A percentile compares a stretch with the other conserved stretches of the same genome.
Conservation (phyloP, 1,139 yeast genomes). For the Saccharomyces hybrid region DNA sequence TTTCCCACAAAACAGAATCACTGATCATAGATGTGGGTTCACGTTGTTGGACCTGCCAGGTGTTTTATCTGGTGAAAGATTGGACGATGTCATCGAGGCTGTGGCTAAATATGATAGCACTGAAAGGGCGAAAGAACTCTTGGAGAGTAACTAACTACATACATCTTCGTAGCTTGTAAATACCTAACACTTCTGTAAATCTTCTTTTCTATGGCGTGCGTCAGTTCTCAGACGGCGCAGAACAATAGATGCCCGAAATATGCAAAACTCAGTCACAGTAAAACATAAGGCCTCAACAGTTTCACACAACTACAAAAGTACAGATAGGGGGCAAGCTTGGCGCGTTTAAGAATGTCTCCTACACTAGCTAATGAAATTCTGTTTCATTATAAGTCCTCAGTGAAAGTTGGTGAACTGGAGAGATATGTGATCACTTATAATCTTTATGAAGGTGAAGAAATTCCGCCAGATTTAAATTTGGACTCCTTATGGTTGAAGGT, state of each 20-base stretch:
- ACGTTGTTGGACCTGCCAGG: no score
- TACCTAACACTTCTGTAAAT: not conserved
- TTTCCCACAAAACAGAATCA: no score
- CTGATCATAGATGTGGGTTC: no score
- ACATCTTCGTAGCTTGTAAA: not conserved
- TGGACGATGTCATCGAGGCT: no score
- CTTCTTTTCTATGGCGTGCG: not conserved
- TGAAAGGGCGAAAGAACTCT: no score
- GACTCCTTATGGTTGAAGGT: slow-evolving; percentile 55
- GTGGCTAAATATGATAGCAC: no score
- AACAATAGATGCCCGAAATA: not conserved
- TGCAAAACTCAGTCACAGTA: not conserved
- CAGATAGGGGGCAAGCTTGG: not conserved
- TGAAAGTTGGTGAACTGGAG: slow-evolving; percentile 50
- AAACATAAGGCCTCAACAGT: not conserved
- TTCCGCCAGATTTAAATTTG: slow-evolving; percentile 16
- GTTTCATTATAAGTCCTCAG: slow-evolving; percentile 35
- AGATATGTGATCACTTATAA: slow-evolving; percentile 41
- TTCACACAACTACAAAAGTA: not conserved
- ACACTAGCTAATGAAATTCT: slow-evolving; percentile 23
- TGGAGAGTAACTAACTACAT: slow-evolving; percentile 16
- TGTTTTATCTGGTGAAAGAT: no score
- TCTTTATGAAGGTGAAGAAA: slow-evolving; percentile 31
- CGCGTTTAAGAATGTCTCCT: not conserved
- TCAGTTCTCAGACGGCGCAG: not conserved